Evolutionary conservation across 108 stramenopile genomes (phyloP), one percentile per base, ranked within the genome.

Genomic region (Nitzschia sp.): DNA sequence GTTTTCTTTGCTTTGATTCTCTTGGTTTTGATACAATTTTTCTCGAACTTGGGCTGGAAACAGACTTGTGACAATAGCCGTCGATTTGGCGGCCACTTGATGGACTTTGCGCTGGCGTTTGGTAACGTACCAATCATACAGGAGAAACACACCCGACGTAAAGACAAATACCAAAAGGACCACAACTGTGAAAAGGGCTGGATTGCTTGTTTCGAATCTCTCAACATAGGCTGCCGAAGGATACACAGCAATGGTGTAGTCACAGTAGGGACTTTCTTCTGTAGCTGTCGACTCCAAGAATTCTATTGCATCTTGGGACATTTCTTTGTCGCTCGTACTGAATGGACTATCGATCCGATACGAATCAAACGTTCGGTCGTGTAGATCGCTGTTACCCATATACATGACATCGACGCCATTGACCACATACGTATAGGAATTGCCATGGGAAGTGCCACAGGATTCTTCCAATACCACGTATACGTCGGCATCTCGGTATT

Each of bases 371-470:
- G 57, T 57, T 13, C 38, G 32, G 53, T 89, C 85, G 54, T 89
- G 83, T 18, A 55, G 33, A 57, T 89, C 88, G n/a, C 85, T 85
- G 26, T 70, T 59, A 1, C 88, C 88, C 60, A 89, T 15, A 24
- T 74, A 70, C 11, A 51, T 72, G 25, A 77, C 85, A 1, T 63
- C 21, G 13, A 42, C 66, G 0, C 83, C 85, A 17, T 65, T 63
- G 28, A 91, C 59, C 11, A 42, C 36, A 46, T 75, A 90, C 17
- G 73, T 86, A 49, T 72, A 81, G 15, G 48, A n/a, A 23, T 82
- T 59, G n/a, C n/a, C n/a, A n/a, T n/a, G n/a, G n/a, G n/a, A n/a
- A n/a, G n/a, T n/a, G 4, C 75, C 81, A 53, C 69, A 66, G 27
- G 4, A 31, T 27, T 65, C 64, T 48, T 46, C 38, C 38, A 77